Evolutionary conservation across 345 rosid genomes (phyloP).

Genomic region (Eucalyptus polyanthemos): DNA sequence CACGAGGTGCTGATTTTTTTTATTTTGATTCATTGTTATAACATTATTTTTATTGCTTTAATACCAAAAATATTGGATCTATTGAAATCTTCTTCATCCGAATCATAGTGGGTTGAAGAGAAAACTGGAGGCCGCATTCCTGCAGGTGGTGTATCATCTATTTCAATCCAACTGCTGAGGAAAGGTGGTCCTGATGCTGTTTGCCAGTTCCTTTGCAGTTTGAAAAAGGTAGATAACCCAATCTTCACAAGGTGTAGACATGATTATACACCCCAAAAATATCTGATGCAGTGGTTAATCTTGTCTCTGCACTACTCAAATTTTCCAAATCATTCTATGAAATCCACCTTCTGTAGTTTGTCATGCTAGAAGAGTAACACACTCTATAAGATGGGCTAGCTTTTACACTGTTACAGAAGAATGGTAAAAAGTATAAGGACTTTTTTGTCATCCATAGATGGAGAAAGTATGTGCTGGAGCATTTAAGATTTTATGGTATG

Average conservation of each 20-base stretch:
- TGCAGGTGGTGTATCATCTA: slow-evolving; percentile 57
- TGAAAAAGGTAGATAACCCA: slow-evolving; percentile 52
- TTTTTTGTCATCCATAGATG: background rate
- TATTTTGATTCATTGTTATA: background rate
- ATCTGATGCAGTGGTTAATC: background rate
- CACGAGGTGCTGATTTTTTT: slow-evolving; percentile 39
- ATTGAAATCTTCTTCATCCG: background rate
- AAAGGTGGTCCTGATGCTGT: slow-evolving; percentile 93
- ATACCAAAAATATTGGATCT: background rate
- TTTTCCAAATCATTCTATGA: background rate
- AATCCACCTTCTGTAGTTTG: background rate
- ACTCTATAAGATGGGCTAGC: background rate
- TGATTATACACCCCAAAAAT: background rate
- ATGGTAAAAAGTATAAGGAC: background rate
- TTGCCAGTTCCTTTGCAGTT: slow-evolving; percentile 58
- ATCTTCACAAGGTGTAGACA: background rate
- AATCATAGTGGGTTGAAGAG: slow-evolving; percentile 88
- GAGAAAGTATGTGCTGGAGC: background rate
- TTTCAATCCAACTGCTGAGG: slow-evolving; percentile 71
- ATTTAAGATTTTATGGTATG: background rate
- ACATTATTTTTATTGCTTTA: background rate
- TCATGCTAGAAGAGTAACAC: background rate
- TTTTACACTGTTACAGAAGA: background rate
- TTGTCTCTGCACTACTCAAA: background rate
- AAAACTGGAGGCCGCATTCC: slow-evolving; percentile 64